Evolutionary conservation across 768 basidiomycete genomes (phyloP).

Genomic region (Amanita pallidorosea): DNA sequence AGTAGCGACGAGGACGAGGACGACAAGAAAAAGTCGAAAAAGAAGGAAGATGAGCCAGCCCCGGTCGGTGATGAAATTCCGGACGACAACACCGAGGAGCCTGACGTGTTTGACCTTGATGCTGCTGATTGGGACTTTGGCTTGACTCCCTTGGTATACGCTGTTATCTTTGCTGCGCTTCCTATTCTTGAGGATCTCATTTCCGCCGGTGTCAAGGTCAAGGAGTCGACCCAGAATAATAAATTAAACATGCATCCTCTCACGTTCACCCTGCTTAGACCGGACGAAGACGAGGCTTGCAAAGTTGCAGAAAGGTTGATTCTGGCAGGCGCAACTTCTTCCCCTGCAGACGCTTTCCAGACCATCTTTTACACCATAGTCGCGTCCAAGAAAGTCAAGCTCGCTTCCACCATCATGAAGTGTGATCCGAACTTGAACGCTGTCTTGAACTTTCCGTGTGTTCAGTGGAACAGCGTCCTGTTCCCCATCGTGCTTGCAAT

Average conservation of each 20-base stretch:
- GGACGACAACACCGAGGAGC: conserved; percentile 36
- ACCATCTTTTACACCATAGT: conserved; percentile 35
- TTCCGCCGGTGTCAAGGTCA: conserved; percentile 34
- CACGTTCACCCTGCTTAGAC: conserved; percentile 25
- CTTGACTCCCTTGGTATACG: conserved; percentile 41
- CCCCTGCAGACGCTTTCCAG: conserved; percentile 25
- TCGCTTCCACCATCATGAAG: conserved; percentile 29
- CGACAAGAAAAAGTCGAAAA: conserved; percentile 3
- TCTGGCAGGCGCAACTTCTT: conserved; percentile 27
- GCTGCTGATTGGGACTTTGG: conserved; percentile 49
- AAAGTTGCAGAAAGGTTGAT: conserved; percentile 29
- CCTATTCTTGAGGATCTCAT: conserved; percentile 35
- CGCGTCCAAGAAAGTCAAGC: conserved; percentile 20
- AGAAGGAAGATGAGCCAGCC: conserved; percentile 11
- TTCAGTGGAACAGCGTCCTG: background rate
- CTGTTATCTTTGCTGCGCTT: conserved; percentile 34
- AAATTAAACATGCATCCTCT: conserved; percentile 24
- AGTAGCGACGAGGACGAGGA: conserved; percentile 7
- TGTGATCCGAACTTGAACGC: conserved; percentile 25
- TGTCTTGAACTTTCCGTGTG: background rate
- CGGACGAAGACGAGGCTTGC: conserved; percentile 29
- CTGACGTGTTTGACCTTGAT: conserved; percentile 47
- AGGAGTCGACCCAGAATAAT: conserved; percentile 20
- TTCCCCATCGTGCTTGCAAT: conserved; percentile 4
- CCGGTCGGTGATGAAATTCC: conserved; percentile 24